Conservation (phyloP, 306 rosid species). For the Citrullus amarus region DNA sequence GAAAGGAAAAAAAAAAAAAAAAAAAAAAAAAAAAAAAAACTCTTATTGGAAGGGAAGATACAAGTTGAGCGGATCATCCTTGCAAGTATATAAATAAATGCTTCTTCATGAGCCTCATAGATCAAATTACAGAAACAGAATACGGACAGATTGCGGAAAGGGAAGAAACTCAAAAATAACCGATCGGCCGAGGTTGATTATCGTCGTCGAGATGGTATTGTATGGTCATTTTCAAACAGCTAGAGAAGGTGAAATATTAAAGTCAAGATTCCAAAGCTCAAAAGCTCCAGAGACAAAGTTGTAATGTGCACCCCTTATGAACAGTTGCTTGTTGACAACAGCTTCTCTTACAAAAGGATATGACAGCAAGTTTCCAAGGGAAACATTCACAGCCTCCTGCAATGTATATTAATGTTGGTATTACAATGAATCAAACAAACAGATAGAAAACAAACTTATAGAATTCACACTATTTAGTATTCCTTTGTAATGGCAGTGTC, state of each 20-base stretch:
- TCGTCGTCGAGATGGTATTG: neutral
- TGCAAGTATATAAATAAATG: neutral
- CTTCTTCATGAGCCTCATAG: neutral
- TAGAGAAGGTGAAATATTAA: conserved; percentile 29
- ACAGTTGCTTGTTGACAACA: conserved; percentile 35
- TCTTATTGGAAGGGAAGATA: conserved; percentile 7
- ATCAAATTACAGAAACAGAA: neutral
- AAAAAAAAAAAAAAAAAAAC: neutral
- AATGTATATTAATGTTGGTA: neutral
- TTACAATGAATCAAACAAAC: neutral
- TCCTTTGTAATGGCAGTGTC: too few species aligned
- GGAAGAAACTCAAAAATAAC: neutral
- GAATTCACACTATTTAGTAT: neutral
- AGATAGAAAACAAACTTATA: neutral
- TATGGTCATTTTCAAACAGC: conserved; percentile 6
- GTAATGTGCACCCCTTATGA: conserved; percentile 76
- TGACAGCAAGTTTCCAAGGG: conserved; percentile 64
- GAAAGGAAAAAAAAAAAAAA: neutral
- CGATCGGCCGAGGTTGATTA: neutral
- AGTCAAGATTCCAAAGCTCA: conserved; percentile 77
- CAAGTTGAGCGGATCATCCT: neutral
- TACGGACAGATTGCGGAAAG: neutral
- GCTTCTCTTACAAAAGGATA: conserved; percentile 75
- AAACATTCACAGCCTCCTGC: conserved; percentile 98
- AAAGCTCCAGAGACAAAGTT: conserved; percentile 63